Evolutionary conservation across 1,284 basidiomycete genomes (phyloP), one percentile per base, ranked within the genome.

Genomic region (Moesziomyces sp.): DNA sequence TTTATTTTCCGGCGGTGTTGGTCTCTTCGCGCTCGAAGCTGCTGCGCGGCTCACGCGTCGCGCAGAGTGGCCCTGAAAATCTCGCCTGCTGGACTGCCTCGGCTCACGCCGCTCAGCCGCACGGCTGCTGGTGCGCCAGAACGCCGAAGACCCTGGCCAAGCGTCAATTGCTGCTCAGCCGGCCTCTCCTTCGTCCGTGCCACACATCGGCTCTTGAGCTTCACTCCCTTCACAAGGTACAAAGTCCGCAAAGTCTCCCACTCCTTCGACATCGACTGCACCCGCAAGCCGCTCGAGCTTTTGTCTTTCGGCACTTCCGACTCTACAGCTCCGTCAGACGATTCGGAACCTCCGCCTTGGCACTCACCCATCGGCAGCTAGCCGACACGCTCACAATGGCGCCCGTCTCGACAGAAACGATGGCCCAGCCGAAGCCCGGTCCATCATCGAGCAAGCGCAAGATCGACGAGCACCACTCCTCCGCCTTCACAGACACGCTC

Each of bases 401-500:
- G 49, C 71, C 71, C 44, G 58, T 74, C 46, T 60, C 71, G 6
- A 65, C 65, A 57, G 58, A 58, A 24, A 67, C 64, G 52, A 49
- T 67, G 21, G 57, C 53, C 11, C 46, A 58, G 44, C 62, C 62
- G 34, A 52, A 52, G 47, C 57, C 58, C 35, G 61, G 58, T 0
- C 61, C 50, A 46, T 46, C 52, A 0, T 53, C 63, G 5, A 74
- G 73, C 35, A 73, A 74, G 59, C 73, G 77, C 54, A 74, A 68
- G 40, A 46, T 75, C 26, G 61, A 77, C 9, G 58, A 67, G 24
- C 69, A 71, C 16, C 63, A 77, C 46, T 58, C 67, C 9, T 77
- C 77, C 3, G 58, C 62, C 19, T 79, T 79, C 49, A 76, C 76
- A 18, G 76, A 79, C n/a, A 79, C 78, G 0, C 74, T 79, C 44